Conservation (phyloP, 2,329 filamentous ascomycete genomes). For the Cordyceps farinosa region DNA sequence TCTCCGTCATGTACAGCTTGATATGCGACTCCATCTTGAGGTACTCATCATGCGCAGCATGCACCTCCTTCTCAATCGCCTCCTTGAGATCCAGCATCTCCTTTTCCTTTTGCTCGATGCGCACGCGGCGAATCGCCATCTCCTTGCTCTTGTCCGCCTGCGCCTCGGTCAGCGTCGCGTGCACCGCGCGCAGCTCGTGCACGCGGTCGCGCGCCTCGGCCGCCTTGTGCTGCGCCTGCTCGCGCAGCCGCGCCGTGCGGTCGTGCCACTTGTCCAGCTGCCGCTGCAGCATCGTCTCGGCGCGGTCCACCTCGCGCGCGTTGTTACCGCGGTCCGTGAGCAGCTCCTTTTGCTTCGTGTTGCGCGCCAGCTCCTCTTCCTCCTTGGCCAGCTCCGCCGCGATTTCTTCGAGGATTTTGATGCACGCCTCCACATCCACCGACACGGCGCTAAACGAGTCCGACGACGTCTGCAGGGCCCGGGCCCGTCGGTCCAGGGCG, state of each 20-base stretch:
- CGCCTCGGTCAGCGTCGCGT: constrained; percentile 79
- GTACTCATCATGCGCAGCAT: constrained; percentile 87
- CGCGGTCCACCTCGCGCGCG: constrained; percentile 85
- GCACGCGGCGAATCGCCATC: constrained; percentile 85
- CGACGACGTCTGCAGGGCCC: constrained; percentile 84
- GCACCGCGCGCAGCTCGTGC: constrained; percentile 79
- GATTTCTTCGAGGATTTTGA: constrained; percentile 86
- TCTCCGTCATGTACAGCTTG: constrained; percentile 95
- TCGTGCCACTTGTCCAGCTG: constrained; percentile 84
- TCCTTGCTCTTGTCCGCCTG: constrained; percentile 82
- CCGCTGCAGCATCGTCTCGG: constrained; percentile 76
- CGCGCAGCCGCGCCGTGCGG: constrained; percentile 77
- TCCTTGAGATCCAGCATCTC: constrained; percentile 99
- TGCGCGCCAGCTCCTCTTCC: constrained; percentile 81
- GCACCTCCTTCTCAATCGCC: constrained; percentile 92
- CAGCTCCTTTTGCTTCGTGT: constrained; percentile 77
- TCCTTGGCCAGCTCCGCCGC: constrained; percentile 80
- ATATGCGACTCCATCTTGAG: constrained; percentile 97
- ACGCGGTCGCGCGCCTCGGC: constrained; percentile 79
- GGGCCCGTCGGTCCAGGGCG: constrained; percentile 76
- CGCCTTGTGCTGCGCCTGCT: constrained; percentile 77
- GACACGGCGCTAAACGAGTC: constrained; percentile 85
- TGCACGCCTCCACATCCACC: constrained; percentile 81
- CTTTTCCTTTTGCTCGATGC: constrained; percentile 97
- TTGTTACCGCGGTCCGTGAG: constrained; percentile 85